Percentiles rank a stretch among this genome's conserved stretches.
phyloP scores from a whole-genome alignment of 2,329 filamentous ascomycete genomes.

The Talaromyces albobiverticillius region DNA sequence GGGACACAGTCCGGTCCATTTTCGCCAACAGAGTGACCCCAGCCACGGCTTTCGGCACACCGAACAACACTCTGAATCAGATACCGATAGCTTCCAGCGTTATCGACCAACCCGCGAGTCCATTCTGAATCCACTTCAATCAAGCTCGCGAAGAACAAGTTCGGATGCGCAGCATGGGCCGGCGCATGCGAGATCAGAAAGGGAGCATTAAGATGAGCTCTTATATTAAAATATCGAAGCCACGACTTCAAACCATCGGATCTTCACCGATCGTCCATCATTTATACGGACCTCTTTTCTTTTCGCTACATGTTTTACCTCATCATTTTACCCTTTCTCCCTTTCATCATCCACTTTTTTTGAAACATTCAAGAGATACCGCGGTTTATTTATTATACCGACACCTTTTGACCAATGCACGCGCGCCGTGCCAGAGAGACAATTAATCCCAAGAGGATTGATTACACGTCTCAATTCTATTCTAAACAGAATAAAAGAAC shows the following conservation, averaged over 20 bases:
- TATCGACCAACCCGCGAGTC: constrained; percentile 9
- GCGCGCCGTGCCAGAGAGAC: background rate
- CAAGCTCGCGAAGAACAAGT: constrained; percentile 3
- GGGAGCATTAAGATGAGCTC: background rate
- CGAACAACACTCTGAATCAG: constrained; percentile 12
- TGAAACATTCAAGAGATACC: background rate
- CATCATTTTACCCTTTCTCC: background rate
- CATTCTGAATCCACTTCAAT: constrained; percentile 7
- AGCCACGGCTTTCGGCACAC: constrained; percentile 12
- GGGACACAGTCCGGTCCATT: constrained; percentile 6
- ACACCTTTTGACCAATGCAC: background rate
- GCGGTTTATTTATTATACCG: background rate
- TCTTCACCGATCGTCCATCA: background rate
- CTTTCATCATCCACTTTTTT: background rate
- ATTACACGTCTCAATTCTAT: too few relatives aligned
- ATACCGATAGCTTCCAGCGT: constrained; percentile 10
- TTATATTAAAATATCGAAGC: too few relatives aligned
- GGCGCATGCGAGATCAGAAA: background rate
- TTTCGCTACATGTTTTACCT: background rate
- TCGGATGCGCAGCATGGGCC: background rate
- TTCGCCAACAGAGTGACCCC: constrained; percentile 16
- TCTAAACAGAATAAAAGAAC: background rate
- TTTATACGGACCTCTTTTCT: background rate
- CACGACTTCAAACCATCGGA: too few relatives aligned
- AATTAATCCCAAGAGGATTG: background rate